phyloP scores from a whole-genome alignment of 495 filamentous ascomycete species.

The Parachaetomium inaequale region DNA sequence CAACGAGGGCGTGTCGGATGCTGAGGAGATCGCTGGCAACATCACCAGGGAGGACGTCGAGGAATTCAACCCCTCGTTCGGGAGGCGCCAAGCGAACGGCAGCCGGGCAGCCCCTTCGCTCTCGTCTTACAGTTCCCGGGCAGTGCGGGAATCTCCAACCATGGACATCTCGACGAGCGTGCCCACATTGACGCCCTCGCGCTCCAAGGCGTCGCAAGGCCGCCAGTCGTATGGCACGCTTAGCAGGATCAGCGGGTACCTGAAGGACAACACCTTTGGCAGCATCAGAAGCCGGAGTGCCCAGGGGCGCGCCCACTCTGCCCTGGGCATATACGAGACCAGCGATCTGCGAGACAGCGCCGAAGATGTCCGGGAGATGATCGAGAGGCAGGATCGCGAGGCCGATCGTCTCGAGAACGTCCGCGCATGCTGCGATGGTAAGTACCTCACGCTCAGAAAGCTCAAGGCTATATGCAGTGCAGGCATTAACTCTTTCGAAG shows the following conservation, averaged over 20 bases:
- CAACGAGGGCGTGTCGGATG: conserved; percentile 54
- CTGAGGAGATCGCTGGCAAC: conserved; percentile 54
- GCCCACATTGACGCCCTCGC: conserved; percentile 46
- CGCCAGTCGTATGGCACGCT: conserved; percentile 37
- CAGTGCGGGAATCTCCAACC: conserved; percentile 55
- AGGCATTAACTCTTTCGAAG: conserved; percentile 41
- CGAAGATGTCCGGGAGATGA: conserved; percentile 72
- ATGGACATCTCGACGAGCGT: conserved; percentile 40
- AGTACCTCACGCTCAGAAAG: conserved; percentile 31
- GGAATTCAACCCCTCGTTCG: conserved; percentile 78
- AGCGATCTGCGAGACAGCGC: conserved; percentile 70
- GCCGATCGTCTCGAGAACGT: conserved; percentile 86
- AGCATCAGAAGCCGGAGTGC: conserved; percentile 47
- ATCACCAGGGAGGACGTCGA: conserved; percentile 72
- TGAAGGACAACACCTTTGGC: conserved; percentile 43
- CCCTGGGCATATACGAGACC: conserved; percentile 62
- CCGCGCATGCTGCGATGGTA: conserved; percentile 94
- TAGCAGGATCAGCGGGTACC: conserved; percentile 45
- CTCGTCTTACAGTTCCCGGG: conserved; percentile 77
- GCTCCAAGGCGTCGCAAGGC: conserved; percentile 34
- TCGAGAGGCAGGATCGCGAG: conserved; percentile 70
- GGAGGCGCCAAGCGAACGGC: conserved; percentile 44
- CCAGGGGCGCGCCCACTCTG: conserved; percentile 30
- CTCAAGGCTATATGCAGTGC: background rate
- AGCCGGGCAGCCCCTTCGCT: conserved; percentile 60